Conservation (phyloP, 1,284 basidiomycete species). For the Melampsora abietis-canadensis region DNA sequence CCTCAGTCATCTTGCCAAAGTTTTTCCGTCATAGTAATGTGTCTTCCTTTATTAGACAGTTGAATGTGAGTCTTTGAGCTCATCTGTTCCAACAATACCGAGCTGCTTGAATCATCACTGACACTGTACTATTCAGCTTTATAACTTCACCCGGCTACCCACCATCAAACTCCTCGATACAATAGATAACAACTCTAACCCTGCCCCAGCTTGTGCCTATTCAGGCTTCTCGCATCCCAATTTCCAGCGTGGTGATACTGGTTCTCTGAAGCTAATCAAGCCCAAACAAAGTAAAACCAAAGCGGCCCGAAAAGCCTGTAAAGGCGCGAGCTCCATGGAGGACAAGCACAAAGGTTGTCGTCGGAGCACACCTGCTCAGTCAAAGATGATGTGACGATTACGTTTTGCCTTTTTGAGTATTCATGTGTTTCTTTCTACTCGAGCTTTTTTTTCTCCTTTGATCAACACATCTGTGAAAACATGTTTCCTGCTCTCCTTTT, state of each 20-base stretch:
- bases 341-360: slow-evolving; percentile 10
- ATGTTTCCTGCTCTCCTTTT: too few relatives aligned
- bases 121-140: slow-evolving; percentile 12
- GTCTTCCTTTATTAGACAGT: slow-evolving; percentile 86
- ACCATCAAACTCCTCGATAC: slow-evolving; percentile 40
- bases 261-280: slow-evolving; percentile 22
- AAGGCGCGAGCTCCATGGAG: slow-evolving; percentile 1
- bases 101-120: not conserved
- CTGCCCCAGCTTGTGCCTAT: slow-evolving; percentile 28
- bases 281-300: slow-evolving; percentile 42
- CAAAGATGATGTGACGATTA: not conserved
- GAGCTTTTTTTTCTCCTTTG: too few relatives aligned
- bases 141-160: slow-evolving; percentile 38
- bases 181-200: slow-evolving; percentile 24
- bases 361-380: not conserved
- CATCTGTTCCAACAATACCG: not conserved
- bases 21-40: slow-evolving; percentile 98
- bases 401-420: too few relatives aligned
- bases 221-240: slow-evolving; percentile 39
- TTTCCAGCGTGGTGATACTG: slow-evolving; percentile 32
- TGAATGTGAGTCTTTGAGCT: slow-evolving; percentile 60
- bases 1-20: slow-evolving; percentile 78
- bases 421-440: too few relatives aligned
- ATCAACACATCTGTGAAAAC: too few relatives aligned
- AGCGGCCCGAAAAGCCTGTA: slow-evolving; percentile 24